These are phyloP conservation scores for Magnolia officinalis DNA, from an alignment of 164 flowering plant species.

Conservation along the genomic window DNA sequence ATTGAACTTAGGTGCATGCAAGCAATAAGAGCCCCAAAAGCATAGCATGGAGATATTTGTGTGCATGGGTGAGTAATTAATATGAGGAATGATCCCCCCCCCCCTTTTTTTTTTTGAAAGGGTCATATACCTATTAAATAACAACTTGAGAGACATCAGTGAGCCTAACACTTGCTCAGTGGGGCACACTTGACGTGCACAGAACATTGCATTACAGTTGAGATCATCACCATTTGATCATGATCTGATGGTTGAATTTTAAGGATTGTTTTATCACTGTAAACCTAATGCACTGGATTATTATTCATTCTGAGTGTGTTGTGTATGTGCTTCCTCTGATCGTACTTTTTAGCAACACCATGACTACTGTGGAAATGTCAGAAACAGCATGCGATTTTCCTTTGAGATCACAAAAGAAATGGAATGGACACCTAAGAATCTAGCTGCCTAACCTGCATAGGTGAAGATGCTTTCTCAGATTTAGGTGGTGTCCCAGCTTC, in stretches of 20 bases:
- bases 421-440: background rate
- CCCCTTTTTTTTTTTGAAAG: background rate
- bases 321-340: too few relatives aligned
- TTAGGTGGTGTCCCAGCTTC: constrained; percentile 61
- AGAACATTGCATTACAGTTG: background rate
- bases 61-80: background rate
- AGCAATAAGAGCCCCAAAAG: background rate
- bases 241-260: too few relatives aligned
- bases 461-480: constrained; percentile 57
- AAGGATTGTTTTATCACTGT: too few relatives aligned
- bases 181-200: background rate
- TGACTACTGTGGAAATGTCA: background rate
- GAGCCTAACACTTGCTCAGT: too few relatives aligned
- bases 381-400: background rate
- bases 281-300: too few relatives aligned
- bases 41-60: background rate
- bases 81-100: background rate
- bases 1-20: constrained; percentile 2
- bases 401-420: background rate
- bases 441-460: constrained; percentile 43
- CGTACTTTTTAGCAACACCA: too few relatives aligned
- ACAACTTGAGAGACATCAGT: too few relatives aligned
- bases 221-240: too few relatives aligned
- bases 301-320: too few relatives aligned
- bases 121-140: background rate